A percentile compares a stretch with the other conserved stretches of the same genome.
phyloP scores from a whole-genome alignment of 139 green algal genomes.

The Desmodesmus armatus region DNA sequence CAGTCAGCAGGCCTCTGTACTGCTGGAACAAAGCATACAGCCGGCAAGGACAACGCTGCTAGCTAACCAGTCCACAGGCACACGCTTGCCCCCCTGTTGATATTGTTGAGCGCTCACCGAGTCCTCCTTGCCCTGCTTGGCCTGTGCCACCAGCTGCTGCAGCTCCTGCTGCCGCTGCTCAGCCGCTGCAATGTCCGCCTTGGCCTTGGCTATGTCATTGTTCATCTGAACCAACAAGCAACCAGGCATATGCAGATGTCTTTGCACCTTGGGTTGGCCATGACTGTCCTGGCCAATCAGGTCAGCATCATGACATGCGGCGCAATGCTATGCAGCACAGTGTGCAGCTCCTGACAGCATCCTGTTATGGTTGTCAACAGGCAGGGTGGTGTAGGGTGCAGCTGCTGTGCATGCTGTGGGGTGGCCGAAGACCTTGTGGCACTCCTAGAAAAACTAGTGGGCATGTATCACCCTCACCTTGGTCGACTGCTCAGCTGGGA shows the following conservation, averaged over 20 bases:
- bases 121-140: conserved; percentile 65
- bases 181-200: conserved; percentile 19
- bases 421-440: too few relatives aligned
- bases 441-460: too few relatives aligned
- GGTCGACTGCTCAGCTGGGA: conserved; percentile 74
- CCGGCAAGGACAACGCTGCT: too few relatives aligned
- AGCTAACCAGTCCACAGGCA: too few relatives aligned
- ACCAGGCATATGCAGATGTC: not conserved
- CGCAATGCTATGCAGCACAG: not conserved
- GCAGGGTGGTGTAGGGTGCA: too few relatives aligned
- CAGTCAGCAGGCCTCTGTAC: too few relatives aligned
- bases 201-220: conserved; percentile 25
- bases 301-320: not conserved
- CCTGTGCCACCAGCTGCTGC: conserved; percentile 49
- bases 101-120: conserved; percentile 51
- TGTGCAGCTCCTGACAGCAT: not conserved
- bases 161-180: conserved; percentile 40
- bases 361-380: too few relatives aligned
- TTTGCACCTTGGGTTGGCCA: not conserved
- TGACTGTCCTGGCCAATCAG: too few relatives aligned
- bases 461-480: too few relatives aligned
- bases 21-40: too few relatives aligned
- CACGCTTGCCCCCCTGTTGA: too few relatives aligned
- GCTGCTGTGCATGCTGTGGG: not conserved
- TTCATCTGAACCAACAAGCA: conserved; percentile 21